These are phyloP conservation scores for Mycena albidolilacea DNA, from an alignment of 768 basidiomycete genomes.

Conservation along the genomic window DNA sequence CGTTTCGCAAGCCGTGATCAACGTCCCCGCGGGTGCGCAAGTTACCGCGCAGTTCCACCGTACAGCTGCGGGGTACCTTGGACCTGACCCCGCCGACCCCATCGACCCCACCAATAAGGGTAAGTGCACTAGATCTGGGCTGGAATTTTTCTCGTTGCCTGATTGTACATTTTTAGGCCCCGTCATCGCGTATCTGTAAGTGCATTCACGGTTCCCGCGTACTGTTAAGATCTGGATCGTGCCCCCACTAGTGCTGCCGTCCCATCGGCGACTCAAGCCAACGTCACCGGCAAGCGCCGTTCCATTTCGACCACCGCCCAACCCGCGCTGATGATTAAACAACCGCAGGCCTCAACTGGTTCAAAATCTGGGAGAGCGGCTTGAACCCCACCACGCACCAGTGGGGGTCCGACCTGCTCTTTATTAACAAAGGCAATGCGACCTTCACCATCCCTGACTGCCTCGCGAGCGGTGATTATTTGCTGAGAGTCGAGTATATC, in stretches of 20 bases:
- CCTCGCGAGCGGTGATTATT: slow-evolving; percentile 57
- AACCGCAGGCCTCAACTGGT: slow-evolving; percentile 58
- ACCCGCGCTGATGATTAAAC: not conserved
- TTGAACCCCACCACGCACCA: slow-evolving; percentile 44
- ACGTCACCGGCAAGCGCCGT: slow-evolving; percentile 46
- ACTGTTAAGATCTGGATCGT: slow-evolving; percentile 9
- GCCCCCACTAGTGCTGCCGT: slow-evolving; percentile 53
- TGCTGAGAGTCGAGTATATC: slow-evolving; percentile 61
- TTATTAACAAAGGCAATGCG: slow-evolving; percentile 59
- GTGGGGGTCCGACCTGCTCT: slow-evolving; percentile 61
- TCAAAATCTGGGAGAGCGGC: slow-evolving; percentile 60
- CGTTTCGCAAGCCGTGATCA: slow-evolving; percentile 51
- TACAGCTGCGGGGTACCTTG: slow-evolving; percentile 51
- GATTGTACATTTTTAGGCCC: slow-evolving; percentile 51
- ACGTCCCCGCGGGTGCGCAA: slow-evolving; percentile 55
- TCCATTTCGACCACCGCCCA: not conserved
- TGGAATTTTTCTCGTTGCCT: slow-evolving; percentile 37
- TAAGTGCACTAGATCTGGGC: not conserved
- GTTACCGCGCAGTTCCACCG: slow-evolving; percentile 61
- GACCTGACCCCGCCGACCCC: slow-evolving; percentile 57
- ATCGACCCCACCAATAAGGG: slow-evolving; percentile 58
- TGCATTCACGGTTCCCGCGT: not conserved
- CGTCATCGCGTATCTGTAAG: slow-evolving; percentile 55
- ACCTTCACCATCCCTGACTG: slow-evolving; percentile 59
- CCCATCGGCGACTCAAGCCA: slow-evolving; percentile 53